Base-by-base conservation (phyloP, 441 rosid species). In the Euphorbia schlechtendalii region DNA sequence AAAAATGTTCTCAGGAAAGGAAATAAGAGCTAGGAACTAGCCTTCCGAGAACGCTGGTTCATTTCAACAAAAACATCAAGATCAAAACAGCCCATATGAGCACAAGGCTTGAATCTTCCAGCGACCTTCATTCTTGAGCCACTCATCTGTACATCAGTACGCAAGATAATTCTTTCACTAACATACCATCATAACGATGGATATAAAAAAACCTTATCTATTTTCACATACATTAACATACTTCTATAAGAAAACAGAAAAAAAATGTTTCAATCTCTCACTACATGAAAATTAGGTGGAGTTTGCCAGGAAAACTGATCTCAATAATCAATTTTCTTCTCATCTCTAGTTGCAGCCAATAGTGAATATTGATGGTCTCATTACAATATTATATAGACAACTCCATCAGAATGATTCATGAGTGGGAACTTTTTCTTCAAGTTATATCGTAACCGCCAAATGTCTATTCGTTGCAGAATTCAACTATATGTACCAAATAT, bases 11-110 rank as follows among this genome's bases (percentile, higher is more conserved):
- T 6, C 3, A 2, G 1, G 0, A 72, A 38, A 59, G 20, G 54
- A 14, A 69, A 40, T 65, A 59, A 30, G 51, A 56, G 64, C 32
- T 34, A 65, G 64, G 52, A 65, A 72, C 87, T 75, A 82, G 84
- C 99, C 97, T 95, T 95, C 80, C 98, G 84, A 72, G 98, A 88
- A 53, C 99, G 97, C 79, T 92, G 95, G 78, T 92, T 95, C 75
- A 95, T 64, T 80, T 95, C 97, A 72, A 95, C 97, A 82, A 89
- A 95, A 65, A 92, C 96, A 3, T 95, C 96, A 66, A 95, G 95
- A 80, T 95, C 99, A 72, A 95, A 95, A 74, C 99, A 86, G 41
- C 96, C 96, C 96, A 95, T 88, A 81, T 95, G 99, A 58, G 69
- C 82, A 78, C 99, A 95, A 53, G 97, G 88, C 79, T 78, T 84